These are phyloP conservation scores for Podaxis sp. DNA, from an alignment of 768 basidiomycete genomes.

Conservation along the genomic window DNA sequence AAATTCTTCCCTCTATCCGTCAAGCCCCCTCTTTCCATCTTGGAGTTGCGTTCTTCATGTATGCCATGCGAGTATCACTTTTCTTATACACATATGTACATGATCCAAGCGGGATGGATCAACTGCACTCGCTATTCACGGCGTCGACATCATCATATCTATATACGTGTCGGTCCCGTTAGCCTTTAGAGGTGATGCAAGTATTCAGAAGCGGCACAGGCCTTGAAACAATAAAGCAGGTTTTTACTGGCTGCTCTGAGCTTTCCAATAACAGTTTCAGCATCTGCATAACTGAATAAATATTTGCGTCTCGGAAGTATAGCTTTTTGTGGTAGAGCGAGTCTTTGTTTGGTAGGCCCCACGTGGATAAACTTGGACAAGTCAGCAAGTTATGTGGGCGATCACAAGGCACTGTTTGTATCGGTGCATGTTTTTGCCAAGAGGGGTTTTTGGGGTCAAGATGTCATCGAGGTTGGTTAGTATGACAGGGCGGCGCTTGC, in stretches of 20 bases:
- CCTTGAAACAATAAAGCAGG: not conserved
- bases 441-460: too few species aligned
- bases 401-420: not conserved
- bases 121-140: not conserved
- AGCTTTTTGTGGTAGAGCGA: not conserved
- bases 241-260: not conserved
- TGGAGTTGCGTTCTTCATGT: not conserved
- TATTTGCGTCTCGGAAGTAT: not conserved
- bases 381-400: not conserved
- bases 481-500: too few species aligned
- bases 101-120: not conserved
- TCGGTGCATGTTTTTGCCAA: not conserved
- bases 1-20: not conserved
- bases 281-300: not conserved
- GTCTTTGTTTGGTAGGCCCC: not conserved
- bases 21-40: not conserved
- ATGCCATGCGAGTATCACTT: not conserved
- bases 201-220: not conserved
- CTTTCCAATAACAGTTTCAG: not conserved
- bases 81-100: not conserved
- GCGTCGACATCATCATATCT: not conserved
- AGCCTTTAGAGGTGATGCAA: not conserved
- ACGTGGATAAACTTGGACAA: not conserved
- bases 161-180: not conserved
- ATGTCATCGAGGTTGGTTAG: too few species aligned